A percentile compares a stretch with the other conserved stretches of the same genome.
These are phyloP conservation scores for Tephrocybe rancida DNA, from an alignment of 768 basidiomycete species.

Conservation along the genomic window DNA sequence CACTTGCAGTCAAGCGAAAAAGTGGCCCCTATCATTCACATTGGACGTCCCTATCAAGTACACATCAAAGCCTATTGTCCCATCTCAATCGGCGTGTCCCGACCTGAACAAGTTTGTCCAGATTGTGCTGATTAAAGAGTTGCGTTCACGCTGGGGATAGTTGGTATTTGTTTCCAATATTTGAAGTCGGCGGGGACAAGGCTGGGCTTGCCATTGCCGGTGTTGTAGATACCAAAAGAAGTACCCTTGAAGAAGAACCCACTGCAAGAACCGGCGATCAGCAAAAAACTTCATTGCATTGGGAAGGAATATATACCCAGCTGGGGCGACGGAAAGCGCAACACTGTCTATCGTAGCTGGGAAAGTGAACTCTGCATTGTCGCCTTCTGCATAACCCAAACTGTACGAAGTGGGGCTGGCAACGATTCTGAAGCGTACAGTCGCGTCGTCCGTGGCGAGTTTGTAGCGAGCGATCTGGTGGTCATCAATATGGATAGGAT, in stretches of 20 bases:
- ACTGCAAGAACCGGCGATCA: constrained; percentile 15
- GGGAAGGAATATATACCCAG: constrained; percentile 27
- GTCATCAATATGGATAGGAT: neutral
- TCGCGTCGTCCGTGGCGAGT: constrained; percentile 22
- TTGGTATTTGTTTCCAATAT: constrained; percentile 37
- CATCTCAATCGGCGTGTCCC: too few relatives aligned
- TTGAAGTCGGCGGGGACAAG: constrained; percentile 36
- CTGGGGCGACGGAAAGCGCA: constrained; percentile 32
- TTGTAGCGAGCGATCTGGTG: constrained; percentile 19
- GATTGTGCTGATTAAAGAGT: too few relatives aligned
- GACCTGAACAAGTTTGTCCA: too few relatives aligned
- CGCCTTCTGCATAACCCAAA: constrained; percentile 36
- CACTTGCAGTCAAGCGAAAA: too few relatives aligned
- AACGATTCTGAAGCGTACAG: constrained; percentile 31
- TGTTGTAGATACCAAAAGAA: constrained; percentile 39
- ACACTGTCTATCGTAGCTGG: constrained; percentile 32
- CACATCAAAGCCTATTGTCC: too few relatives aligned
- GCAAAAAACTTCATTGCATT: neutral
- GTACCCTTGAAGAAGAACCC: constrained; percentile 41
- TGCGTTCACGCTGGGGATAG: neutral
- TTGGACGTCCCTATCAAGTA: too few relatives aligned
- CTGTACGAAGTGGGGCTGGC: constrained; percentile 31
- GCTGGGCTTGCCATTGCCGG: constrained; percentile 38
- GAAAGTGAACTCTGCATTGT: constrained; percentile 22
- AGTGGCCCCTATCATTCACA: too few relatives aligned